These are phyloP conservation scores for Grammothele lineata DNA, from an alignment of 768 basidiomycete genomes.

Conservation along the genomic window DNA sequence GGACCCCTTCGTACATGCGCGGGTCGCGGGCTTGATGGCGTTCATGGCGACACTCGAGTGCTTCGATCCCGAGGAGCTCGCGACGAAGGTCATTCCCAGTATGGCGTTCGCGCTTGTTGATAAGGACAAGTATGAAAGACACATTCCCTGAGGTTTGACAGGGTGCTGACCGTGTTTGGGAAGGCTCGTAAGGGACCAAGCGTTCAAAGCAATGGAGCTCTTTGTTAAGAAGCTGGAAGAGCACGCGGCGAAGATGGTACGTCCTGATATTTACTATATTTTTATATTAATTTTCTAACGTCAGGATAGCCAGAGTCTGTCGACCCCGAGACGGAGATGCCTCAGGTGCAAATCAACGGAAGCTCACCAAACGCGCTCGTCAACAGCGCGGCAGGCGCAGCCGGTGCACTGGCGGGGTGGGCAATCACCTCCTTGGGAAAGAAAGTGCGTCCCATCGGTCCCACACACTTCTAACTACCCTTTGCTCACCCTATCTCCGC, in stretches of 20 bases:
- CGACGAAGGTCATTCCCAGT: constrained; percentile 84
- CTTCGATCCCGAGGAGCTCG: constrained; percentile 85
- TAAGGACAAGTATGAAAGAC: constrained; percentile 92
- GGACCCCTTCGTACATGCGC: constrained; percentile 87
- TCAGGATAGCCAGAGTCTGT: constrained; percentile 69
- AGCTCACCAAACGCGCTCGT: constrained; percentile 49
- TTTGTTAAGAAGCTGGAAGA: constrained; percentile 82
- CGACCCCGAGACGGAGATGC: constrained; percentile 21
- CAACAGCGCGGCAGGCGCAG: constrained; percentile 86
- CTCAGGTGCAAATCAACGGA: constrained; percentile 14
- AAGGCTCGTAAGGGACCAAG: constrained; percentile 94
- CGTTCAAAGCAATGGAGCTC: constrained; percentile 87
- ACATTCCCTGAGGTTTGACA: too few species aligned
- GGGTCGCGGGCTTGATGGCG: constrained; percentile 93
- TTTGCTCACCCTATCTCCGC: too few species aligned
- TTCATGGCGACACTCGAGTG: constrained; percentile 93
- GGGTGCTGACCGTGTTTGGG: background rate
- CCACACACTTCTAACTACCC: too few species aligned
- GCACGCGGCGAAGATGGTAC: constrained; percentile 80
- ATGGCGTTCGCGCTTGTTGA: constrained; percentile 80
- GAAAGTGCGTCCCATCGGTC: constrained; percentile 44
- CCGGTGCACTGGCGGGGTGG: constrained; percentile 92
- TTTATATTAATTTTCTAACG: too few species aligned
- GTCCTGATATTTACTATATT: constrained; percentile 11
- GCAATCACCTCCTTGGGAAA: constrained; percentile 88